phyloP scores from a whole-genome alignment of 164 flowering plant species.

The Piper longum region DNA sequence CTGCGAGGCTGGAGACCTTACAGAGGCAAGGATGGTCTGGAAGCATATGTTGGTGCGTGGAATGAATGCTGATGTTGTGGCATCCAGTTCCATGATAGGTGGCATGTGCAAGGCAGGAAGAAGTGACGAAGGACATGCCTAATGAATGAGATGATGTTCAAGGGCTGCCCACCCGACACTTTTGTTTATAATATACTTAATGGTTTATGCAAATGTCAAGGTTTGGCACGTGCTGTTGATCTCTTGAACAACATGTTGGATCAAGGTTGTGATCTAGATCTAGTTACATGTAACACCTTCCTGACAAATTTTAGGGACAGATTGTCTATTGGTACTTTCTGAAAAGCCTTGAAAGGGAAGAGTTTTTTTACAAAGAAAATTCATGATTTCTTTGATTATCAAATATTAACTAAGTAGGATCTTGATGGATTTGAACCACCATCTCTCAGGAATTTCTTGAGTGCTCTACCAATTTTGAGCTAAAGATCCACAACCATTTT shows the following conservation, averaged over 20 bases:
- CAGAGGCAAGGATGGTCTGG: slow-evolving; percentile 65
- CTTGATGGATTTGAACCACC: too few species aligned
- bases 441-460: too few species aligned
- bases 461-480: too few species aligned
- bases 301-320: slow-evolving; percentile 44
- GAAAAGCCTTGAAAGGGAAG: too few species aligned
- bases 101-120: slow-evolving; percentile 62
- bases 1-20: slow-evolving; percentile 44
- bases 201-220: slow-evolving; percentile 45
- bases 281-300: slow-evolving; percentile 54
- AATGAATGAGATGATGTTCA: slow-evolving; percentile 63
- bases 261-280: slow-evolving; percentile 65
- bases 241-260: slow-evolving; percentile 59
- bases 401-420: too few species aligned
- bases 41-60: slow-evolving; percentile 58
- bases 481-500: too few species aligned
- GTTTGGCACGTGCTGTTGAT: slow-evolving; percentile 45
- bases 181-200: slow-evolving; percentile 64
- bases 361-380: too few species aligned
- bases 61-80: slow-evolving; percentile 54
- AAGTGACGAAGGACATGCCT: slow-evolving; percentile 48
- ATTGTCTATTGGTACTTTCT: too few species aligned
- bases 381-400: too few species aligned
- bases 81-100: slow-evolving; percentile 68
- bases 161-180: slow-evolving; percentile 57